Evolutionary conservation across 768 basidiomycete species (phyloP), one percentile per base, ranked within the genome.

Genomic region (Leccinum uliginosum): DNA sequence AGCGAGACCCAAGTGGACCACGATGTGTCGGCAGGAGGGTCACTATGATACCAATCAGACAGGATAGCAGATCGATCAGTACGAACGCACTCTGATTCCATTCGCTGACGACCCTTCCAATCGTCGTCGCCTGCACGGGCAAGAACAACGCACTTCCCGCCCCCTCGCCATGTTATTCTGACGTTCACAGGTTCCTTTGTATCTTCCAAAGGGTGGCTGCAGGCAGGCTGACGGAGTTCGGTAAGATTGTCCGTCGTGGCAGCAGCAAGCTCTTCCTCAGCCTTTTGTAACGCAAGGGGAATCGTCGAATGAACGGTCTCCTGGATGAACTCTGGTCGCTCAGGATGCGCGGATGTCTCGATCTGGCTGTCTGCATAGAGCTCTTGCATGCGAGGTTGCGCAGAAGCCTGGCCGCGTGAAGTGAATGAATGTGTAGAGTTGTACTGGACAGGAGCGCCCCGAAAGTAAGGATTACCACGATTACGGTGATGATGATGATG

Each of bases 91-190:
- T 86, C 84, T 63, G 76, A 75, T 55, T 81, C 77, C 88, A 90
- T 87, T 21, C 69, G 67, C 35, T 80, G 79, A 11, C 86, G 75
- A 15, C 87, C 87, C 60, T 85, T 85, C 89, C 87, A 91, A 57
- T 87, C 82, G 53, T 85, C 80, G 63, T 91, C 86, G 4, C 86
- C 86, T 6, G 88, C 87, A 54, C 88, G 78, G 3, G 86, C 84
- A 24, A 91, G 78, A n/a, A 78, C 64, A 14, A 91, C 87, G 15
- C 78, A 75, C 59, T 76, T 82, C 4, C 84, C 87, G 3, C 81
- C 82, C 21, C 84, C 86, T 48, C 71, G 74, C 89, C 89, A 91
- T 6, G 76, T 75, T 55, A 91, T 83, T 63, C 75, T 83, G 45
- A 84, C 77, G 5, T 66, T 65, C 24, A 76, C 63, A 4, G 63